Evolutionary conservation across 768 basidiomycete genomes (phyloP), one percentile per base, ranked within the genome.

Genomic region (Russula griseocarnosa): DNA sequence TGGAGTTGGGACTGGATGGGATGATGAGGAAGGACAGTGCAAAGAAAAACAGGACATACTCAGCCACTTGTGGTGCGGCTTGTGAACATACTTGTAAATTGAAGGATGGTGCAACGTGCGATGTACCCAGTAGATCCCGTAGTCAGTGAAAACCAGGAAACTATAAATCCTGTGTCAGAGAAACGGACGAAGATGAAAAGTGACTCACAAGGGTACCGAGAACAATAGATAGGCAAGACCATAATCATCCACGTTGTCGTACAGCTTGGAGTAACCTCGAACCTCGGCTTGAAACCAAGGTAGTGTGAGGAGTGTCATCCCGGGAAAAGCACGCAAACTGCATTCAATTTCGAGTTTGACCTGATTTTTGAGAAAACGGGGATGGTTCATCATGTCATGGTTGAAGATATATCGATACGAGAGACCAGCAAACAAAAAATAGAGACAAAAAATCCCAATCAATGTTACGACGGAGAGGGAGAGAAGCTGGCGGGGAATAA

Each of bases 31-130:
- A 24, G 36, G 53, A 30, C 58, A 7, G 53, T 55, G 46, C 47
- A 30, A 54, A 50, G 32, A 34, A 42, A 55, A 28, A 26, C 4
- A 54, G 20, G 36, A 85, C 94, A 61, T 74, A 96, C 94, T 85
- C 67, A 98, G 79, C 97, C 97, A 99, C 76, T 92, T 95, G 82
- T 99, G 97, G 74, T 99, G 97, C 1, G 96, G 94, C 75, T 99
- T 99, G 76, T 99, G 97, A 52, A 99, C 70, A 61, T 81, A 77
- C 74, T 96, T 98, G 81, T 99, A 99, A 62, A 97, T 69, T 44
- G 80, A 60, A 2, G 96, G 96, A 63, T 88, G 78, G 73, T 99
- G 97, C 60, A 96, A 79, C 76, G 82, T 81, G 28, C 97, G 86
- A 72, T 99, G 97, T n/a, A 96, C 79, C 94, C 95, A 98, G 74